Evolutionary conservation across 352 stramenopile species (phyloP), one percentile per base, ranked within the genome.

Genomic region (Phytopythium sindhum): DNA sequence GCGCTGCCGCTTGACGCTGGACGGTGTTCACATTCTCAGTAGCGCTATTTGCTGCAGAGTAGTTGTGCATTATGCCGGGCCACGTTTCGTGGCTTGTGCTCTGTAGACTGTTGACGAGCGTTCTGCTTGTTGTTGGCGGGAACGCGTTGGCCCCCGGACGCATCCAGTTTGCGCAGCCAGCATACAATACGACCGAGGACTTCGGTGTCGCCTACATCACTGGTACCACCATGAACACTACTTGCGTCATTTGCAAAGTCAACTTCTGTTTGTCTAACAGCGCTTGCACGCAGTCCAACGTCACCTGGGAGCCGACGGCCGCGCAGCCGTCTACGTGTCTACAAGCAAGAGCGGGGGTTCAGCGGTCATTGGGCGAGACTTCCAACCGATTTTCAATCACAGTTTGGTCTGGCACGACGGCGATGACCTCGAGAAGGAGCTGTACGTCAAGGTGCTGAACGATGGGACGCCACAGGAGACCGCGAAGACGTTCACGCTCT

Each of bases 341-440:
- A 81, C 78, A 17, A 66, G 78, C 31, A 65, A 63, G 31, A 69
- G 67, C 2, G 64, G 66, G 2, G 79, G 78, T 12, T 85, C 76
- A 28, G 81, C 81, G 10, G 66, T 89, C n/a, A 63, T 77, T 23
- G 78, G 76, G 0, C 64, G 69, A 12, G 80, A 92, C 63, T 90
- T 82, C 53, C 75, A 74, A 41, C 64, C 75, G 4, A 54, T 89
- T 8, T 88, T 78, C 63, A 92, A 92, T 62, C 60, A 77, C 23
- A 92, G 83, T 68, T 63, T 92, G n/a, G 71, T 89, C 33, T 92
- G 83, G 83, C 78, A 92, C 42, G 81, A 92, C 60, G 78, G 83
- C 24, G 81, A 90, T 44, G 77, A 86, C 58, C 66, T 77, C 10
- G 83, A 92, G 63, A 86, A 85, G 58, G 74, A 83, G 41, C 69